Evolutionary conservation across 1,284 basidiomycete genomes (phyloP).

Genomic region (Cryptococcus sp.): DNA sequence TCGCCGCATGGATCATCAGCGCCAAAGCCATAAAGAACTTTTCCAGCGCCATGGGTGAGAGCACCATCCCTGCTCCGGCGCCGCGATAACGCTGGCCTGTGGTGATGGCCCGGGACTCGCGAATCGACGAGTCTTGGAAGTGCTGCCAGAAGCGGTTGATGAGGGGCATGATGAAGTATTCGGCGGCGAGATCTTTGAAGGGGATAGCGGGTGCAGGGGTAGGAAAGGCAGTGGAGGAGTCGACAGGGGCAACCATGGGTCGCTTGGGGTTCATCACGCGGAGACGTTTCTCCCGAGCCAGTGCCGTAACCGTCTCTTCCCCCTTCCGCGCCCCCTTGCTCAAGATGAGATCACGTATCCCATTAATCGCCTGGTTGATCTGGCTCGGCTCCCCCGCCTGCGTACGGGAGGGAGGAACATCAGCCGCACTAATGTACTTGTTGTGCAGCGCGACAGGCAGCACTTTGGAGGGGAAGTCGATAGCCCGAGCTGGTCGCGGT

Average conservation of each 20-base stretch:
- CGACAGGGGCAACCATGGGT: conserved; percentile 29
- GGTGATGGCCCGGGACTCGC: conserved; percentile 64
- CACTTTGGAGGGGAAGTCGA: conserved; percentile 71
- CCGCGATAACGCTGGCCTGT: conserved; percentile 58
- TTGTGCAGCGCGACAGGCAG: conserved; percentile 68
- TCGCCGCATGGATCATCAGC: conserved; percentile 75
- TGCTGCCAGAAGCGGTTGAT: conserved; percentile 89
- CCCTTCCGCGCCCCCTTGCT: conserved; percentile 37
- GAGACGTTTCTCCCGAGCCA: conserved; percentile 71
- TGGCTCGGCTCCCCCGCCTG: conserved; percentile 14
- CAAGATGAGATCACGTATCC: conserved; percentile 36
- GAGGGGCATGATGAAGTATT: conserved; percentile 80
- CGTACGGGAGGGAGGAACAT: conserved; percentile 9
- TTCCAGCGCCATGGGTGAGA: conserved; percentile 69
- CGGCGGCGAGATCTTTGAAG: conserved; percentile 75
- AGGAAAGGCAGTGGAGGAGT: conserved; percentile 13
- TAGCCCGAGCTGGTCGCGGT: conserved; percentile 26
- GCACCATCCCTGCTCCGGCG: conserved; percentile 72
- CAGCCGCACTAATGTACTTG: conserved; percentile 57
- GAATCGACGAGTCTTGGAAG: conserved; percentile 70
- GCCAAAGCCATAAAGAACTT: conserved; percentile 72
- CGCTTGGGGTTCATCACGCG: conserved; percentile 53
- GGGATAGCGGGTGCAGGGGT: conserved; percentile 30
- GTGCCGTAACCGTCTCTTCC: conserved; percentile 55
- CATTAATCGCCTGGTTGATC: conserved; percentile 36